Evolutionary conservation across 1,284 basidiomycete species (phyloP).

Genomic region (Ustilago sp.): DNA sequence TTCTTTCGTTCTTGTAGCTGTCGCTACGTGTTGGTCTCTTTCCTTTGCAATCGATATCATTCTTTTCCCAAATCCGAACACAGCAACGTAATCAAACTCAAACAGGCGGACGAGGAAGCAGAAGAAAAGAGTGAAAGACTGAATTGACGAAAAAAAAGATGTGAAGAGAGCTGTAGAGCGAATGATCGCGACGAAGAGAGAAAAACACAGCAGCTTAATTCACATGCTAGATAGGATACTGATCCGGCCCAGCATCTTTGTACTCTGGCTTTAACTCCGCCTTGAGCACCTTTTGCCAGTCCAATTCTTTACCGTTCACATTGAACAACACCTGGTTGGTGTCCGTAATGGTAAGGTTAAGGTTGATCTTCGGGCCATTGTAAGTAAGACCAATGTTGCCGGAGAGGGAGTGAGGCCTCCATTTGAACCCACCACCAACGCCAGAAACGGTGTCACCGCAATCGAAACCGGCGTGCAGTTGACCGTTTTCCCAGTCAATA

Average conservation of each 20-base stretch:
- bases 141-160: too few species aligned
- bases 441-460: conserved; percentile 26
- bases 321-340: conserved; percentile 20
- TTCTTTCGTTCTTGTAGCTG: neutral
- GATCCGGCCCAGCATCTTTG: neutral
- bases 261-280: neutral
- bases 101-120: too few species aligned
- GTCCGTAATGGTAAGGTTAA: conserved; percentile 28
- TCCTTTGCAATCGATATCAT: neutral
- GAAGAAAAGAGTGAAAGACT: too few species aligned
- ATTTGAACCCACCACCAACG: conserved; percentile 30
- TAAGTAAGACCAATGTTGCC: conserved; percentile 22
- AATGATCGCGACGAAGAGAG: too few species aligned
- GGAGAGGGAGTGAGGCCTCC: conserved; percentile 11
- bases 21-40: conserved; percentile 2
- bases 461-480: conserved; percentile 31
- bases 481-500: conserved; percentile 26
- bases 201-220: too few species aligned
- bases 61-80: neutral
- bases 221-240: too few species aligned
- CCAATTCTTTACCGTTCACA: conserved; percentile 20
- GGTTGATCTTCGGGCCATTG: conserved; percentile 12
- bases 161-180: too few species aligned
- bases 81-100: too few species aligned
- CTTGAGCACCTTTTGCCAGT: conserved; percentile 17